These are phyloP conservation scores for Immersiella caudata DNA, from an alignment of 495 filamentous ascomycete species.

Conservation along the genomic window DNA sequence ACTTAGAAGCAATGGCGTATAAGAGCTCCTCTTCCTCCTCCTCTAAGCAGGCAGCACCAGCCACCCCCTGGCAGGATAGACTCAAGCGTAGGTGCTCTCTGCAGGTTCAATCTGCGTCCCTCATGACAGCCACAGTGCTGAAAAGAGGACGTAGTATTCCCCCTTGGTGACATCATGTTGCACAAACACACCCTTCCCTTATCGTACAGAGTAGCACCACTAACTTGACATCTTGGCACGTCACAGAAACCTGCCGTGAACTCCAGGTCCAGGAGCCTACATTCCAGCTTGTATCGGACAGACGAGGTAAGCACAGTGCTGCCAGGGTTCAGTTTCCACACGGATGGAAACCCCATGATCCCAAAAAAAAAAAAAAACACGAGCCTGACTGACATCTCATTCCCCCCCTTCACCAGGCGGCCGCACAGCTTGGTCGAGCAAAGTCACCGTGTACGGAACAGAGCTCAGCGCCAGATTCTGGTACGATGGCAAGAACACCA, in stretches of 20 bases:
- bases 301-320: conserved; percentile 62
- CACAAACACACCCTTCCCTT: not conserved
- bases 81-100: conserved; percentile 29
- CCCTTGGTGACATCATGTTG: not conserved
- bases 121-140: not conserved
- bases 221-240: conserved; percentile 6
- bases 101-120: not conserved
- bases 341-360: conserved; percentile 10
- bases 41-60: not conserved
- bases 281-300: conserved; percentile 75
- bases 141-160: not conserved
- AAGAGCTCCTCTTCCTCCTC: conserved; percentile 14
- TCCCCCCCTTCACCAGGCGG: conserved; percentile 60
- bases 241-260: conserved; percentile 62
- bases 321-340: conserved; percentile 3
- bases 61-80: conserved; percentile 32
- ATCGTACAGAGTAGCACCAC: not conserved
- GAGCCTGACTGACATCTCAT: not conserved
- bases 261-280: conserved; percentile 58
- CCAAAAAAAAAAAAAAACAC: too few relatives aligned
- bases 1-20: conserved; percentile 26
- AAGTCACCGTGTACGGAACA: conserved; percentile 61
- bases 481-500: conserved; percentile 85
- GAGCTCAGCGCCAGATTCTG: conserved; percentile 73
- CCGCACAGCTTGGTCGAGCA: conserved; percentile 87